phyloP scores from a whole-genome alignment of 2,329 filamentous ascomycete species.

The Teratosphaeria pseudoeucalypti region DNA sequence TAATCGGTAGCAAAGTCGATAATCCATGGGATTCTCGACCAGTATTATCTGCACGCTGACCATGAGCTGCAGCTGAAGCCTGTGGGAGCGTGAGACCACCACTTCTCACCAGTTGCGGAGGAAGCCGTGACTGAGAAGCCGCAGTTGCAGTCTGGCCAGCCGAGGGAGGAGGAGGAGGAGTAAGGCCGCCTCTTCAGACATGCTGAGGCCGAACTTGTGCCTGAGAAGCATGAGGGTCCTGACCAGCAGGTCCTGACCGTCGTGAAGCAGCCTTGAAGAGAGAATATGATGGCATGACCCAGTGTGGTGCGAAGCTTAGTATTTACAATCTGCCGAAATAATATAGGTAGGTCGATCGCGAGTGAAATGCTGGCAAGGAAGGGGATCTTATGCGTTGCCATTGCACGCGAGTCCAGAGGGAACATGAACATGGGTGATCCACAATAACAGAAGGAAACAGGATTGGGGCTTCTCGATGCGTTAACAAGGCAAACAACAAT shows the following conservation, averaged over 20 bases:
- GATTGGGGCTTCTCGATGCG: neutral
- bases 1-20: neutral
- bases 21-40: neutral
- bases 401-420: neutral
- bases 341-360: neutral
- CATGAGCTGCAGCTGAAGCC: neutral
- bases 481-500: neutral
- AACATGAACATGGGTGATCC: neutral
- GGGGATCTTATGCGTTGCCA: neutral
- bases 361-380: neutral
- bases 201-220: neutral
- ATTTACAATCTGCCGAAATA: neutral
- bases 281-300: neutral
- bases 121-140: neutral
- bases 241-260: neutral
- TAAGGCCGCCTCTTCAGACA: neutral
- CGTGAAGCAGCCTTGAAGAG: neutral
- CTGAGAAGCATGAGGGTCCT: neutral
- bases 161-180: neutral
- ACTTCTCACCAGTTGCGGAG: neutral
- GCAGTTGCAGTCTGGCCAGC: neutral
- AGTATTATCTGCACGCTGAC: neutral
- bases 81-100: neutral
- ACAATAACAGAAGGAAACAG: neutral
- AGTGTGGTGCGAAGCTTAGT: neutral